Evolutionary conservation across 2,329 filamentous ascomycete species (phyloP).

Genomic region (Didymella exigua): DNA sequence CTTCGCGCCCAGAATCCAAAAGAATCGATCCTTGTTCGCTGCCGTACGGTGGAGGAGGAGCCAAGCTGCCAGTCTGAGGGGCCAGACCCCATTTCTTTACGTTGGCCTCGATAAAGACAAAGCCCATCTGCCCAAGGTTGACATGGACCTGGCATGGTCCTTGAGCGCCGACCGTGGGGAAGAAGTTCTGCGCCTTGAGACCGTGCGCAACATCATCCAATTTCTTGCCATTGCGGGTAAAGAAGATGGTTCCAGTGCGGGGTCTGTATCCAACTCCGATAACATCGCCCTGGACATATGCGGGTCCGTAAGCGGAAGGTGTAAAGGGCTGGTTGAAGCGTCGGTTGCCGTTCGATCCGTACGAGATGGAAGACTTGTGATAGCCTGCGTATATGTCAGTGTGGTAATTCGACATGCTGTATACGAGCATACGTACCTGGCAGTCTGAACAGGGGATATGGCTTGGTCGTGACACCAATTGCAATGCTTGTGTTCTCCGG

Average conservation of each 20-base stretch:
- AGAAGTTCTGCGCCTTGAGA: conserved; percentile 93
- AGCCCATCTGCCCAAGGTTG: conserved; percentile 96
- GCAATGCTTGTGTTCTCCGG: conserved; percentile 85
- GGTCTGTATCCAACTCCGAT: conserved; percentile 95
- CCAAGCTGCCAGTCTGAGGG: conserved; percentile 92
- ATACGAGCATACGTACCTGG: conserved; percentile 69
- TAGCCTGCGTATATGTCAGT: conserved; percentile 64
- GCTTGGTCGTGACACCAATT: conserved; percentile 95
- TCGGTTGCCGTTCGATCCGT: conserved; percentile 83
- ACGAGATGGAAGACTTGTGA: conserved; percentile 91
- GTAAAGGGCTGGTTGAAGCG: conserved; percentile 92
- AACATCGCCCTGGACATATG: conserved; percentile 90
- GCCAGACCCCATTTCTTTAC: conserved; percentile 99
- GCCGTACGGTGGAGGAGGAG: conserved; percentile 93
- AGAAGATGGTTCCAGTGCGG: conserved; percentile 93
- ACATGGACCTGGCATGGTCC: conserved; percentile 92
- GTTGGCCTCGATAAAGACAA: conserved; percentile 98
- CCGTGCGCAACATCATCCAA: conserved; percentile 93
- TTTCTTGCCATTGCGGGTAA: conserved; percentile 97
- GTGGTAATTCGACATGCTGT: neutral
- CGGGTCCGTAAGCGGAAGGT: conserved; percentile 78
- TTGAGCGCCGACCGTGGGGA: conserved; percentile 95
- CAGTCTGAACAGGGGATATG: conserved; percentile 91
- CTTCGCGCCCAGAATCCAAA: conserved; percentile 75
- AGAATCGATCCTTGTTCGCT: conserved; percentile 97